Base-by-base conservation (phyloP, 2,329 filamentous ascomycete genomes). In the Diaporthe aspalathi region DNA sequence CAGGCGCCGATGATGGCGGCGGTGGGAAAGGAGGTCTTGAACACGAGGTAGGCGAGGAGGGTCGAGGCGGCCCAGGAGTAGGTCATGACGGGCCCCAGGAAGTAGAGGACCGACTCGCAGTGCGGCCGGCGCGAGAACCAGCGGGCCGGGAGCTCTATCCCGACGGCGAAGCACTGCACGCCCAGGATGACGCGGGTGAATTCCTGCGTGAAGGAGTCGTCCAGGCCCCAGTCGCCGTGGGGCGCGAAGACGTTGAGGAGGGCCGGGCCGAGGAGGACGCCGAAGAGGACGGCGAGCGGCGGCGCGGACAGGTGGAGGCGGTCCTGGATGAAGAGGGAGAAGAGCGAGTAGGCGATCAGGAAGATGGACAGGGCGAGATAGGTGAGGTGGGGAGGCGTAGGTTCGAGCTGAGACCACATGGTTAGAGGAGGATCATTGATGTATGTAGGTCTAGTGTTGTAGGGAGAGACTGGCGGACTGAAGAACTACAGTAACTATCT, bases 101-200 rank as follows among this genome's bases (percentile, higher is more conserved):
- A 83, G 5, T 91, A 81, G 2, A 86, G 80, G 7, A 93, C 80
- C 11, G 74, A 73, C 20, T 60, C 57, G 56, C 67, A 57, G 57
- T 73, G 66, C 6, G 27, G 8, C 6, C 49, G 22, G 14, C 50
- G 24, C 29, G 63, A 49, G 54, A 80, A 79, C 65, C 79, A 79
- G 54, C 72, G 72, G 29, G 78, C 87, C 24, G 91, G 91, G 82
- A 93, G 84, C 81, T 92, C 91, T 79, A 93, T 91, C 9, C 91
- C 91, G 27, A 93, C 88, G 75, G 90, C 90, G 77, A 93, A 93
- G 84, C 91, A 93, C 84, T 93, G 91, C 38, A 93, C 90, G 63
- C 92, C 90, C 50, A 93, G 84, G 67, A 93, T 91, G 70, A 93
- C 90, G 72, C 91, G 88, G n/a, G 91, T 91, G 78, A 91, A 90